Evolutionary conservation across 1,139 yeast genomes (phyloP).

Genomic region (Yamadazyma dushanensis): DNA sequence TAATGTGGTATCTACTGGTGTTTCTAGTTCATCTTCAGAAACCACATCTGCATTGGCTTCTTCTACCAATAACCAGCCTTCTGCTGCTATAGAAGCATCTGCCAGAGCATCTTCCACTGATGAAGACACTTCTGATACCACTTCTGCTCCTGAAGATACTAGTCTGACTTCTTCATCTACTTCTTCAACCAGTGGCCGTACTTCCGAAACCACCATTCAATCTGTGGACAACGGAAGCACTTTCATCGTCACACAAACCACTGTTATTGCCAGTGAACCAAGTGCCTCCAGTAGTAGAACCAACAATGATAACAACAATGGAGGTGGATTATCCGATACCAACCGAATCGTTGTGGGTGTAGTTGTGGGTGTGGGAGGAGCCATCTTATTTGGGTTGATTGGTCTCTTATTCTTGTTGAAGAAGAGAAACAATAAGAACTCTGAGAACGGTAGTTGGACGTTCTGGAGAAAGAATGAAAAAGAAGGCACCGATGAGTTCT

Average conservation of each 20-base stretch:
- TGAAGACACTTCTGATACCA: not conserved
- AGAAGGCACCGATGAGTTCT: constrained; percentile 51
- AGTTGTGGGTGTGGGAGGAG: constrained; percentile 52
- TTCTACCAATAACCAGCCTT: constrained; percentile 1
- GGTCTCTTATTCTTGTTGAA: constrained; percentile 38
- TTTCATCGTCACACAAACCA: constrained; percentile 40
- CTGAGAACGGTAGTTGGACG: constrained; percentile 45
- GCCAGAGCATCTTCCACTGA: constrained; percentile 1
- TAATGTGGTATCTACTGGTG: not conserved
- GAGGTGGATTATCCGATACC: constrained; percentile 41
- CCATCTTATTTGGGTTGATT: constrained; percentile 38
- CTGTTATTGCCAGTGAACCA: constrained; percentile 29
- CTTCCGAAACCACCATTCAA: constrained; percentile 27
- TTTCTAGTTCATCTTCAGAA: not conserved
- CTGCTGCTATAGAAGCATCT: constrained; percentile 4
- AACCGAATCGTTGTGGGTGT: constrained; percentile 52
- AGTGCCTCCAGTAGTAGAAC: constrained; percentile 24
- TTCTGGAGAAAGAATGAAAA: constrained; percentile 54
- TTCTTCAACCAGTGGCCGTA: constrained; percentile 7
- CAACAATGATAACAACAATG: constrained; percentile 5
- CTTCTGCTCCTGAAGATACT: not conserved
- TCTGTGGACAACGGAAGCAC: constrained; percentile 40
- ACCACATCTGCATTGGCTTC: no score
- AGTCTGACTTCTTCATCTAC: not conserved
- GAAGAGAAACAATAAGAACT: constrained; percentile 30